phyloP scores from a whole-genome alignment of 176 grass and related monocot species.

The Aegilops sharonensis region DNA sequence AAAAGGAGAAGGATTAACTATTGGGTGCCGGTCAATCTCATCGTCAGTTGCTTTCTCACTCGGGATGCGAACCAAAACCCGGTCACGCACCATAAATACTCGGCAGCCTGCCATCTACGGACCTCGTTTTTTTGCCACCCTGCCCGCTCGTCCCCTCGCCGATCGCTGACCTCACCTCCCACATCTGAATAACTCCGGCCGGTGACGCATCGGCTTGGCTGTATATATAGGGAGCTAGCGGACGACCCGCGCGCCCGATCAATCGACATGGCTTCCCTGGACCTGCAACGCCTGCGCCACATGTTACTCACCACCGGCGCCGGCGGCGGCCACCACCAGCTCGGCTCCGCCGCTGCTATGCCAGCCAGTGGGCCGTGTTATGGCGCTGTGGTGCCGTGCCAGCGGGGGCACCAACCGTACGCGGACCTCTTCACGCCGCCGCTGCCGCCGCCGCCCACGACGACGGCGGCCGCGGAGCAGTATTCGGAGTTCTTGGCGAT shows the following conservation, averaged over 20 bases:
- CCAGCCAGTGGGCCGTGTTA: neutral
- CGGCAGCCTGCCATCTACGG: neutral
- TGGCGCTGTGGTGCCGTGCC: neutral
- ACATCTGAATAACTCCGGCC: neutral
- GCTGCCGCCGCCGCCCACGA: neutral
- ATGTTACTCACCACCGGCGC: conserved; percentile 5
- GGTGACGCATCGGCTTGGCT: neutral
- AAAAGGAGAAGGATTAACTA: neutral
- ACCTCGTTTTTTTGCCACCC: conserved; percentile 1
- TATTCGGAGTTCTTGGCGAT: conserved; percentile 9
- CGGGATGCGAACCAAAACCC: neutral
- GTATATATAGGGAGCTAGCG: neutral
- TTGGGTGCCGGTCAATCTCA: neutral
- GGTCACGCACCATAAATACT: conserved; percentile 35
- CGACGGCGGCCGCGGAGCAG: neutral
- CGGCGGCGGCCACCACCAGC: conserved; percentile 2
- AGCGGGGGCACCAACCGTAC: neutral
- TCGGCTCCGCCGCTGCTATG: neutral
- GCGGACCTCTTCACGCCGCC: neutral
- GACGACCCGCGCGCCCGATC: neutral
- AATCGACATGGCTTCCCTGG: conserved; percentile 54
- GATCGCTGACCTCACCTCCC: conserved; percentile 1
- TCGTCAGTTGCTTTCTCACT: conserved; percentile 15
- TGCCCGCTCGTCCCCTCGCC: neutral
- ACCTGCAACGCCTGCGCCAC: conserved; percentile 45